Percentiles rank a stretch among this genome's conserved stretches.
phyloP scores from a whole-genome alignment of 2,329 filamentous ascomycete genomes.

The Pseudopyrenochaeta lycopersici region DNA sequence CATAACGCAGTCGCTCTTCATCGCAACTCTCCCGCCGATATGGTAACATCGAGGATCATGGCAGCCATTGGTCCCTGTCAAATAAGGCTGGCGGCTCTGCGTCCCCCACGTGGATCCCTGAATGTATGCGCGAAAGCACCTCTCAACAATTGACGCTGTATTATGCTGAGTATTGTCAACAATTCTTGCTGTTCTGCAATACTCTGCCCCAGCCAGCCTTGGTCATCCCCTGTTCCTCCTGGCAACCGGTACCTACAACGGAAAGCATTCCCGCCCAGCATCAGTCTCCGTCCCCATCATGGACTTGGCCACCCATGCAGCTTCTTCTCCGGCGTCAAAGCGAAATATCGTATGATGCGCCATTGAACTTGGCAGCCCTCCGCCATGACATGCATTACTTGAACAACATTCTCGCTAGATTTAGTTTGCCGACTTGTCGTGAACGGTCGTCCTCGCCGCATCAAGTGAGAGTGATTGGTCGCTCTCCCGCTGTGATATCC shows the following conservation, averaged over 20 bases:
- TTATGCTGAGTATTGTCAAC: too few species aligned
- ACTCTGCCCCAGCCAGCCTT: too few species aligned
- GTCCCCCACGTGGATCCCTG: neutral
- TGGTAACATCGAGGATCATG: slow-evolving; percentile 4
- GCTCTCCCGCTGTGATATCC: too few species aligned
- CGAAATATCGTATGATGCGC: neutral
- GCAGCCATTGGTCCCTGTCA: neutral
- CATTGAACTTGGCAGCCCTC: neutral
- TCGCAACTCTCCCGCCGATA: neutral
- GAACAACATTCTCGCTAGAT: too few species aligned
- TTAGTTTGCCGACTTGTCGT: too few species aligned
- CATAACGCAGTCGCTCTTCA: neutral
- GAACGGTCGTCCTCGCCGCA: too few species aligned
- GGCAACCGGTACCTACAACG: too few species aligned
- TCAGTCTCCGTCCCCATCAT: neutral
- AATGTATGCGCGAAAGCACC: neutral
- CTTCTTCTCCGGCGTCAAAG: neutral
- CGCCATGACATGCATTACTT: neutral
- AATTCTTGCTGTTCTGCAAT: too few species aligned
- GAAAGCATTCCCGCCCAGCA: too few species aligned
- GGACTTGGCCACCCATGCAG: neutral
- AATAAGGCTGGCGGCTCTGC: neutral
- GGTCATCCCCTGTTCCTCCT: too few species aligned
- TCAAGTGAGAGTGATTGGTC: too few species aligned
- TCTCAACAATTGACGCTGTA: too few species aligned